Percentiles rank a stretch among this genome's conserved stretches.
Evolutionary conservation across 2,329 filamentous ascomycete species (phyloP).

Genomic region (Zasmidium angulare): DNA sequence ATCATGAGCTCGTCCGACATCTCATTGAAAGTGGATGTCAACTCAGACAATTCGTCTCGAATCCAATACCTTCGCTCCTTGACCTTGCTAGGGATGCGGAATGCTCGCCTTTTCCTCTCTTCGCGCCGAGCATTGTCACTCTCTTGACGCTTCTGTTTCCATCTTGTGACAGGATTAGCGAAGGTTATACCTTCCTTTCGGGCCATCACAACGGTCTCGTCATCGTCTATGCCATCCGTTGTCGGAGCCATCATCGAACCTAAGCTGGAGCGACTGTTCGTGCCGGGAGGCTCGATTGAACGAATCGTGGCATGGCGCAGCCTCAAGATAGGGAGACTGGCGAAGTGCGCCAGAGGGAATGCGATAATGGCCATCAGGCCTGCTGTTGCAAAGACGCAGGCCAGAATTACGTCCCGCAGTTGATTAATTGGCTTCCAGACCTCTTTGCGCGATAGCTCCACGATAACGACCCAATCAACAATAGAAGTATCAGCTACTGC

Average conservation of each 20-base stretch:
- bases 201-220: conserved; percentile 41
- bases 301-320: conserved; percentile 74
- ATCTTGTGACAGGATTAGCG: conserved; percentile 35
- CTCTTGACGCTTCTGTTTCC: conserved; percentile 26
- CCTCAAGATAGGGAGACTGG: conserved; percentile 75
- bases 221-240: conserved; percentile 41
- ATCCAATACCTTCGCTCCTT: conserved; percentile 71
- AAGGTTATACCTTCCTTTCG: conserved; percentile 45
- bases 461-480: conserved; percentile 78
- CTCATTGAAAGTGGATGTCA: conserved; percentile 83
- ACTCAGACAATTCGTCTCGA: conserved; percentile 80
- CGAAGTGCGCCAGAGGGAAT: conserved; percentile 77
- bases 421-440: conserved; percentile 73
- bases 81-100: conserved; percentile 84
- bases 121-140: conserved; percentile 36
- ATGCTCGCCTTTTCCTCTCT: conserved; percentile 49
- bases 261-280: conserved; percentile 39
- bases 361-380: conserved; percentile 69
- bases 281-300: conserved; percentile 66
- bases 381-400: conserved; percentile 80
- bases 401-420: conserved; percentile 76
- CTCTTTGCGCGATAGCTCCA: conserved; percentile 73
- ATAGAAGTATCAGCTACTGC: conserved; percentile 66
- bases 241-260: conserved; percentile 29
- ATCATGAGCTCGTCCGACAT: conserved; percentile 89